Evolutionary conservation across 495 filamentous ascomycete genomes (phyloP), one percentile per base, ranked within the genome.

Genomic region (Neurospora sp.): DNA sequence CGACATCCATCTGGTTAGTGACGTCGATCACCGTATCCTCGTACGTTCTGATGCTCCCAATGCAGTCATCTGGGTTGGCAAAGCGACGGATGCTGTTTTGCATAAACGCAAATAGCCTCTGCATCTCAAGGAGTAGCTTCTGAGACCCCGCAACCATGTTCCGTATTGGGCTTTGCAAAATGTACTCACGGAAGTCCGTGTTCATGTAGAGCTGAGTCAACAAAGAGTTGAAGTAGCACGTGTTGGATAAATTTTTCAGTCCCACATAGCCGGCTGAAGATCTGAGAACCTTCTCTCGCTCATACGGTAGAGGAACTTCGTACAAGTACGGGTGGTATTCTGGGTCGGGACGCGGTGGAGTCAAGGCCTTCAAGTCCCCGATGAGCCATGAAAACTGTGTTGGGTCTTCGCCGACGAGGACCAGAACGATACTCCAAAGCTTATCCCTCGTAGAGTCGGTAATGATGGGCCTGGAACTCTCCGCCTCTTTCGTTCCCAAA

Each of bases 171-270:
- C 85, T 84, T 62, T 87, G 83, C 44, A 98, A 85, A 76, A 98
- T 92, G 81, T 98, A 97, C 41, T 89, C 87, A 14, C 96, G 89
- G 76, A 99, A 98, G 37, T 88, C 87, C 42, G 92, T 81, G 78
- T 99, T 98, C 94, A 98, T 98, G 84, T 96, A 99, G 1, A 99
- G 90, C 78, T 98, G 96, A 2, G 94, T 96, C 74, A 98, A 88
- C 5, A 99, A 85, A 0, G 96, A 98, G 82, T 98, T 98, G 81
- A 98, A 86, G 79, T 99, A 99, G 83, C 96, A 99, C 8, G 96
- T 98, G 78, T 97, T 97, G 6, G 94, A 95, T 3, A 98, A 87
- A 78, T 99, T 99, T 73, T 85, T 87, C 3, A 99, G 81, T 4
- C 96, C 96, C 20, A 92, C 89, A 77, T 96, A 95, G 37, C 93